Evolutionary conservation across 495 filamentous ascomycete genomes (phyloP).

Genomic region (Podospora anserina): DNA sequence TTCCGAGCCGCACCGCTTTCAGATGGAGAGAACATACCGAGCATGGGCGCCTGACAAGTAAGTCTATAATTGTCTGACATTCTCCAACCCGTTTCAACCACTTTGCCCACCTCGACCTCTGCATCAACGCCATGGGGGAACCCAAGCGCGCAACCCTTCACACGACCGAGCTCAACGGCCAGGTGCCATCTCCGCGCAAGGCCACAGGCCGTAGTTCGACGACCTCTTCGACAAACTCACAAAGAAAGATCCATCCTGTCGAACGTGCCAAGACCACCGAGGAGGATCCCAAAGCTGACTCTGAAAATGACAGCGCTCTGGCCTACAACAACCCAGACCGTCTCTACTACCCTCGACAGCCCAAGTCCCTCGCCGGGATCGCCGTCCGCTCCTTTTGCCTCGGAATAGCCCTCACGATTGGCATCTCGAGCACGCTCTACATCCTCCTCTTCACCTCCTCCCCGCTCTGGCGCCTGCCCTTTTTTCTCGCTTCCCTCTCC

Average conservation of each 20-base stretch:
- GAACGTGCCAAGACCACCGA: neutral
- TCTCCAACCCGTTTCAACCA: neutral
- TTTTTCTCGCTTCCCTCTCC: constrained; percentile 72
- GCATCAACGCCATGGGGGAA: constrained; percentile 3
- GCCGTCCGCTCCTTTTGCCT: constrained; percentile 62
- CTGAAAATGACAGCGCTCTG: constrained; percentile 35
- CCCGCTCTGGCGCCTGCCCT: constrained; percentile 75
- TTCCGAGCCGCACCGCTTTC: constrained; percentile 4
- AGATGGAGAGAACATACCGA: constrained; percentile 25
- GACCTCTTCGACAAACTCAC: constrained; percentile 46
- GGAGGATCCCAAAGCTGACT: constrained; percentile 7
- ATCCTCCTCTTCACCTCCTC: constrained; percentile 37
- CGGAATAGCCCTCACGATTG: constrained; percentile 46
- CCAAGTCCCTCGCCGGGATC: constrained; percentile 74
- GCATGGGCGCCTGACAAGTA: constrained; percentile 24
- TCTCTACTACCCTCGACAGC: constrained; percentile 52
- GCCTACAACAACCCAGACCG: constrained; percentile 29
- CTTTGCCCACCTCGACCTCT: neutral
- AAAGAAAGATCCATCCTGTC: neutral
- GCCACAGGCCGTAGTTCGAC: constrained; percentile 39
- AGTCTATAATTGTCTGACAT: constrained; percentile 13
- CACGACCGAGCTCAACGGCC: neutral
- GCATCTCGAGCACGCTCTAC: constrained; percentile 40
- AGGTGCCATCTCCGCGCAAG: neutral
- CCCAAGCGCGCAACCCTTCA: neutral